Percentiles rank a stretch among this genome's conserved stretches.
phyloP scores from a whole-genome alignment of 2,329 filamentous ascomycete species.

The Plenodomus tracheiphilus region DNA sequence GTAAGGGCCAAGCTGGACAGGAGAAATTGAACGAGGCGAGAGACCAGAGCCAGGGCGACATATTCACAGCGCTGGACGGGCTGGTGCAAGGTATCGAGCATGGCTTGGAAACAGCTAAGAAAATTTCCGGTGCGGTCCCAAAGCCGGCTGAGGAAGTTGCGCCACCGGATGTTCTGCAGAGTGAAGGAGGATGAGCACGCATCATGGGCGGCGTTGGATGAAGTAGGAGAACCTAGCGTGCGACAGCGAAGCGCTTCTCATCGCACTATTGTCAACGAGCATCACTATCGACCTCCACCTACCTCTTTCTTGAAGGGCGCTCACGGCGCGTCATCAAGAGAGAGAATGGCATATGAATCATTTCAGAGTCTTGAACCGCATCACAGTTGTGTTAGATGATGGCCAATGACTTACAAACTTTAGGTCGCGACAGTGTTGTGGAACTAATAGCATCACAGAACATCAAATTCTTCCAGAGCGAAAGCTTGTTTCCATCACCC shows the following conservation, averaged over 20 bases:
- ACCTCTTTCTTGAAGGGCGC: no score
- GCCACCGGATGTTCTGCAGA: conserved; percentile 4
- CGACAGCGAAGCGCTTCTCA: neutral
- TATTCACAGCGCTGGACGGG: conserved; percentile 42
- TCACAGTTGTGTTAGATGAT: neutral
- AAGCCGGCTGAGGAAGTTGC: conserved; percentile 14
- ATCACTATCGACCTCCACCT: no score
- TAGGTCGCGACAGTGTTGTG: no score
- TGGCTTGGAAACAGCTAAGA: conserved; percentile 39
- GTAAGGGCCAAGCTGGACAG: conserved; percentile 31
- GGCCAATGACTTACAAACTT: no score
- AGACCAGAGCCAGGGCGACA: conserved; percentile 37
- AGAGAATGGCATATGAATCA: no score
- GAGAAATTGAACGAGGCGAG: conserved; percentile 34
- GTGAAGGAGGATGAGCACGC: conserved; percentile 4
- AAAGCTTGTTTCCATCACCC: no score
- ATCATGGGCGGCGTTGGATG: conserved; percentile 6
- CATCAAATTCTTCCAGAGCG: no score
- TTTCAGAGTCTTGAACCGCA: neutral
- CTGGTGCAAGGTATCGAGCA: conserved; percentile 44
- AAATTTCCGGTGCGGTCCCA: conserved; percentile 28
- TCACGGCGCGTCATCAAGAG: no score
- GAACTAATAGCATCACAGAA: no score
- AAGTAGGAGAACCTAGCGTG: neutral
- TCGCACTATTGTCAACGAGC: no score